phyloP scores from a whole-genome alignment of 192 early-diverging fungal species.

The Coemansia sp. region DNA sequence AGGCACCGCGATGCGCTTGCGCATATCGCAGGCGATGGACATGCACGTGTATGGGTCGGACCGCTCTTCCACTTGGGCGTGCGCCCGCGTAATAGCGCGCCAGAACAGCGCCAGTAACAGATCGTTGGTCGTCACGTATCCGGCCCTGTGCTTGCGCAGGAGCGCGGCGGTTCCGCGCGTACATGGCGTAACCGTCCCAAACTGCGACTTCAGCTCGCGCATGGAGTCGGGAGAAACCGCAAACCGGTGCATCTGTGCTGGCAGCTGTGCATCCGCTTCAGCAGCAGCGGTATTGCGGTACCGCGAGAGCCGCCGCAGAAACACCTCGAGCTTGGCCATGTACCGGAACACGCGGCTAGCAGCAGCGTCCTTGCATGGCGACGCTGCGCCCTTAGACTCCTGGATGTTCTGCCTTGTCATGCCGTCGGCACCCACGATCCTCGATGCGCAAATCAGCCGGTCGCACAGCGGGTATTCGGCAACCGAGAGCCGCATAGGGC shows the following conservation, averaged over 20 bases:
- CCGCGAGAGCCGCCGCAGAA: neutral
- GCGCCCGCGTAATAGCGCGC: conserved; percentile 42
- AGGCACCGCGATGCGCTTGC: conserved; percentile 21
- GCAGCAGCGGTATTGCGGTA: neutral
- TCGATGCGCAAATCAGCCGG: conserved; percentile 3
- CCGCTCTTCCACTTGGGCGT: conserved; percentile 5
- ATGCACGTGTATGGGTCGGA: conserved; percentile 40
- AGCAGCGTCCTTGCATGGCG: neutral
- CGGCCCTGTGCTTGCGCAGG: conserved; percentile 6
- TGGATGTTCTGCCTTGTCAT: neutral
- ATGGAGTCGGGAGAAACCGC: conserved; percentile 3
- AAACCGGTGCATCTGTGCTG: conserved; percentile 14
- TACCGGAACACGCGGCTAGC: neutral
- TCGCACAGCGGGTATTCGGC: conserved; percentile 1
- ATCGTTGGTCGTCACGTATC: conserved; percentile 41
- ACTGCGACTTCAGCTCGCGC: conserved; percentile 16
- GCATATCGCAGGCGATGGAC: conserved; percentile 43
- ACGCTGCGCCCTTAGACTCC: neutral
- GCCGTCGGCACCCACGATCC: neutral
- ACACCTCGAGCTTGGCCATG: conserved; percentile 10
- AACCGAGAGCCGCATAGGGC: neutral
- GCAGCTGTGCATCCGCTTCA: neutral
- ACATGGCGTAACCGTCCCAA: conserved; percentile 13
- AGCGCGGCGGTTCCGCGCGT: neutral
- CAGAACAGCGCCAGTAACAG: conserved; percentile 34